These are phyloP conservation scores for Trichoderma citrinoviride DNA, from an alignment of 2,329 filamentous ascomycete genomes.

Conservation along the genomic window DNA sequence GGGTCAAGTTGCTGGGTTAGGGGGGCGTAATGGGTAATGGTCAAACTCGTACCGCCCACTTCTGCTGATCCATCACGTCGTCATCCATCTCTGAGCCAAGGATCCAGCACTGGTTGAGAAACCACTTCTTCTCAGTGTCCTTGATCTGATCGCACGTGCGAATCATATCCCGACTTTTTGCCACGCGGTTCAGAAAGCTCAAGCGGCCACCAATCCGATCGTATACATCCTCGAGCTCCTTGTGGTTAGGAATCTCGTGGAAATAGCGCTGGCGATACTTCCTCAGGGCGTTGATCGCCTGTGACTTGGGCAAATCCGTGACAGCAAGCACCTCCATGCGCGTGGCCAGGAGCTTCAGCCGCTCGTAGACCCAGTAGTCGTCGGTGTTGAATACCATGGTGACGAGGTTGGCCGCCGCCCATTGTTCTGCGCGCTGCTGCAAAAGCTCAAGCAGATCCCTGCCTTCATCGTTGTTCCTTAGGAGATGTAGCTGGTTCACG, in stretches of 20 bases:
- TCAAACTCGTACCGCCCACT: slow-evolving; percentile 72
- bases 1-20: too few relatives aligned
- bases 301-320: slow-evolving; percentile 73
- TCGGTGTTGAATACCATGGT: slow-evolving; percentile 95
- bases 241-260: slow-evolving; percentile 53
- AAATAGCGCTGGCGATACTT: slow-evolving; percentile 82
- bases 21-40: neutral
- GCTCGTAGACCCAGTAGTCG: slow-evolving; percentile 98
- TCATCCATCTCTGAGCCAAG: slow-evolving; percentile 79
- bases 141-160: slow-evolving; percentile 72
- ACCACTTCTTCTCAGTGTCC: slow-evolving; percentile 70
- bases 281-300: slow-evolving; percentile 72
- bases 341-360: slow-evolving; percentile 86
- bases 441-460: slow-evolving; percentile 89
- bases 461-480: slow-evolving; percentile 90
- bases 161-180: slow-evolving; percentile 81
- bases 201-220: slow-evolving; percentile 82
- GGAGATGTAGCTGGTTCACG: slow-evolving; percentile 88
- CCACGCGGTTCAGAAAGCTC: slow-evolving; percentile 84
- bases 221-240: slow-evolving; percentile 74
- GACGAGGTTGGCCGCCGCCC: slow-evolving; percentile 87
- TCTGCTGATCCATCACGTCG: slow-evolving; percentile 97
- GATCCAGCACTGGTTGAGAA: slow-evolving; percentile 73
- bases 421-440: slow-evolving; percentile 92
- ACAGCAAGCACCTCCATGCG: slow-evolving; percentile 93